Evolutionary conservation across 176 grass and related monocot genomes (phyloP), one percentile per base, ranked within the genome.

Genomic region (Cymbopogon citratus): DNA sequence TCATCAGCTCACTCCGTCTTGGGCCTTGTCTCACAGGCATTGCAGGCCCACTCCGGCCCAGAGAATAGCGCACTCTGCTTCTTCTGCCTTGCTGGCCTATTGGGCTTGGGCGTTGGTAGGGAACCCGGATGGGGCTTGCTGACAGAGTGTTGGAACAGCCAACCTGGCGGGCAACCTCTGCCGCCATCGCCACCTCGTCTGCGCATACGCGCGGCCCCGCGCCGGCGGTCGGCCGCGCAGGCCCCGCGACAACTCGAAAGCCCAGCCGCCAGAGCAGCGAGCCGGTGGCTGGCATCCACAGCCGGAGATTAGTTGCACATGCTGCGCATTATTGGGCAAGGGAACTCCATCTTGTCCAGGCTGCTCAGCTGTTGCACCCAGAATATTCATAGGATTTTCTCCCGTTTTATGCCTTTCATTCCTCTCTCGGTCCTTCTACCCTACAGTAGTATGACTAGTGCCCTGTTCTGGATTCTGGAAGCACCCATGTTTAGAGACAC

Each of bases 241-340:
- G 71, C 45, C 71, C 71, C 71, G 71, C 9, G 46, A 74, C 46
- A 74, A 74, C 46, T 74, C 71, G 71, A 54, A 74, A 74, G 46
- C 44, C 71, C 71, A 18, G 9, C 44, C 25, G 70, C 71, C 14
- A 18, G 25, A 57, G 43, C 24, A n/a, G n/a, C n/a, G n/a, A n/a
- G n/a, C n/a, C n/a, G n/a, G n/a, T 73, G 43, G 70, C n/a, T 73
- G 70, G 70, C 48, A 19, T 41, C 6, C 43, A 46, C 70, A 31
- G 15, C 43, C 41, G 7, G 24, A 73, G 71, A 25, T 72, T 34
- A 34, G 71, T 45, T 73, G 70, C 43, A 73, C 26, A 73, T 73
- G 70, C 25, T 6, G 71, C 26, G 27, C 71, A 52, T 74, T 52
- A 74, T 52, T 33, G 45, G 14, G 35, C 13, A 10, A 10, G 3